phyloP scores from a whole-genome alignment of 805 yeast genomes.

The Jamesozyma gamospora region DNA sequence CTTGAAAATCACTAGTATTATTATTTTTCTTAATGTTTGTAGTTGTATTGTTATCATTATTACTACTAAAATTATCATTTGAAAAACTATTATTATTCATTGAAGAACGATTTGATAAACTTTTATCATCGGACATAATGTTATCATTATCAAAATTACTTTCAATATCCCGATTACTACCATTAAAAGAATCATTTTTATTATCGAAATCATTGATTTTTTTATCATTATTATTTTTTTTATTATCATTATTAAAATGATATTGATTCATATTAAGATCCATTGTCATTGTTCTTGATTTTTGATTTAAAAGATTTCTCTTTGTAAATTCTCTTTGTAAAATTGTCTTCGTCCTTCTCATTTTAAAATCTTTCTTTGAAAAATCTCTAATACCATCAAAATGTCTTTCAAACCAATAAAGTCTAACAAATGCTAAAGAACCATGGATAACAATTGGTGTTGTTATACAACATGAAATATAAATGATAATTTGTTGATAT shows the following conservation, averaged over 20 bases:
- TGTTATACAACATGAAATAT: slow-evolving; percentile 51
- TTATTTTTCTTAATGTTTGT: too few relatives aligned
- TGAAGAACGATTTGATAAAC: too few relatives aligned
- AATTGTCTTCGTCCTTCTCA: slow-evolving; percentile 55
- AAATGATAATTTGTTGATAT: slow-evolving; percentile 75
- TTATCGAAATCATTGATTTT: not conserved
- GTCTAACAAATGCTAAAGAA: slow-evolving; percentile 59
- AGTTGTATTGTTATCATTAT: slow-evolving; percentile 4
- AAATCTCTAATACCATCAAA: slow-evolving; percentile 71
- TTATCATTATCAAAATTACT: too few relatives aligned
- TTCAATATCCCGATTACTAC: too few relatives aligned
- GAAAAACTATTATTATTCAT: too few relatives aligned
- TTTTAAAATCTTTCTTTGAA: slow-evolving; percentile 68
- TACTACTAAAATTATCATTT: too few relatives aligned
- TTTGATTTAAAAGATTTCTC: slow-evolving; percentile 11
- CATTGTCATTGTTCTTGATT: slow-evolving; percentile 1
- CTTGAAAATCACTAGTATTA: slow-evolving; percentile 22
- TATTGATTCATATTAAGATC: not conserved
- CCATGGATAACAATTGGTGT: slow-evolving; percentile 89
- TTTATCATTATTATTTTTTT: too few relatives aligned
- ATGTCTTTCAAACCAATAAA: slow-evolving; percentile 82
- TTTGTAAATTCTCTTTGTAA: slow-evolving; percentile 26
- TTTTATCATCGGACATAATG: too few relatives aligned
- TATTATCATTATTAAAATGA: not conserved
- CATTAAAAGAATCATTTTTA: too few relatives aligned